phyloP scores from a whole-genome alignment of 768 basidiomycete species.

The Phylloporus sp. region DNA sequence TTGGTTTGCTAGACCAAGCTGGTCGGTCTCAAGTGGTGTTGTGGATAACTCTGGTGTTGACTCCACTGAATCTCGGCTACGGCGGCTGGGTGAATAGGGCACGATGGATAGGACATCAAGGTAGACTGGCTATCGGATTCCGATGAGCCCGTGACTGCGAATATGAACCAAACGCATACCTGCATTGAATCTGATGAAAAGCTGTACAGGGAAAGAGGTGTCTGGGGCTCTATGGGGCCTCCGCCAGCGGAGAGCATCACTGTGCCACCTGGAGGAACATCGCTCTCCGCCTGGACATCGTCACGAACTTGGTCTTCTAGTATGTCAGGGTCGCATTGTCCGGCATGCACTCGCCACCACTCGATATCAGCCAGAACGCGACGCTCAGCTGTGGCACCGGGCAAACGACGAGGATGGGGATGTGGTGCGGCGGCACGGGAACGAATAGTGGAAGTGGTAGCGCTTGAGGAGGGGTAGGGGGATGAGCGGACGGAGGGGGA shows the following conservation, averaged over 20 bases:
- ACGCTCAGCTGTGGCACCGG: slow-evolving; percentile 58
- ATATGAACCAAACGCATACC: slow-evolving; percentile 14
- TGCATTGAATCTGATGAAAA: slow-evolving; percentile 23
- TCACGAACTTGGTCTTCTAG: slow-evolving; percentile 32
- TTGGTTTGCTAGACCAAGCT: slow-evolving; percentile 36
- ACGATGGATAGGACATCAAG: slow-evolving; percentile 55
- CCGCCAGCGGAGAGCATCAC: slow-evolving; percentile 36
- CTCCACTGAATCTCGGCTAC: slow-evolving; percentile 44
- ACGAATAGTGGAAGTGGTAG: slow-evolving; percentile 33
- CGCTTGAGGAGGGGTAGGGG: slow-evolving; percentile 53
- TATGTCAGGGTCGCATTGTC: slow-evolving; percentile 45
- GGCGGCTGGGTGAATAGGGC: slow-evolving; percentile 47
- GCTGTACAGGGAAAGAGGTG: slow-evolving; percentile 29
- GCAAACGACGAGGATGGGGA: slow-evolving; percentile 51
- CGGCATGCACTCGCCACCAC: slow-evolving; percentile 80
- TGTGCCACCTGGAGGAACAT: slow-evolving; percentile 20
- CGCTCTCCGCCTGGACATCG: slow-evolving; percentile 9
- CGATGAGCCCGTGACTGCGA: slow-evolving; percentile 19
- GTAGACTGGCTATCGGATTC: slow-evolving; percentile 28
- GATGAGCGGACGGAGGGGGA: slow-evolving; percentile 65
- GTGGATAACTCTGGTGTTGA: slow-evolving; percentile 51
- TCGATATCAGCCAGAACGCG: slow-evolving; percentile 83
- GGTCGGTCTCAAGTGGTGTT: slow-evolving; percentile 37
- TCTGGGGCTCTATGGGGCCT: slow-evolving; percentile 36
- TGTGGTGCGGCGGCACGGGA: slow-evolving; percentile 35